Evolutionary conservation across 768 basidiomycete genomes (phyloP), one percentile per base, ranked within the genome.

Genomic region (Thelephora ganbajun): DNA sequence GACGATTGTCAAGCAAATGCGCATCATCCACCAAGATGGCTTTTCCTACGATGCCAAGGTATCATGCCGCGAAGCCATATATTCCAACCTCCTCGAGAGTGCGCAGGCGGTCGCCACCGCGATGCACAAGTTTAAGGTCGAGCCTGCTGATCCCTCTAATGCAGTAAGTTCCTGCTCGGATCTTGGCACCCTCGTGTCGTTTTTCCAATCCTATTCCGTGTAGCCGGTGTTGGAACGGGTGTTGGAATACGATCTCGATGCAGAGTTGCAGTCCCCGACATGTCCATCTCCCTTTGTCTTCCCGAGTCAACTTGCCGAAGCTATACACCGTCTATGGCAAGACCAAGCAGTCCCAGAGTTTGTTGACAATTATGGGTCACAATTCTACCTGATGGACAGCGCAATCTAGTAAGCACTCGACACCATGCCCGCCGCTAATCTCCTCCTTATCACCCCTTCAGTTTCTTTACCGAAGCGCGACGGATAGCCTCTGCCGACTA

Each of bases 1-100:
- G 2, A 94, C 91, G 0, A 87, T 94, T 51, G 89, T 93, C 34
- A 93, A 94, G 57, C 90, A 94, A 61, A 92, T 94, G 90, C 92
- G 91, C 70, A 90, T 93, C 45, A 89, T 93, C 42, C 84, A 94
- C 59, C 83, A 91, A 59, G 77, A 79, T 50, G 90, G 90, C 6
- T 94, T 89, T 62, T 73, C 80, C 2, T 62, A 63, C 2, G 73
- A 80, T 0, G 87, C 92, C 59, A 73, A 87, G 13, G 68, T 79
- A 48, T 69, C 75, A 2, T 92, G 77, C 64, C 69, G 80, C 9
- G 72, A 79, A 0, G 78, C 80, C 26, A 77, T 94, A 39, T 86
- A 80, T 61, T 77, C 78, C 54, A 83, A 91, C 59, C 77, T 90
- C 2, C 67, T 92, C 48, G 90, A 93, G 51, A 83, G 80, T 5